Conservation (phyloP, 2,329 filamentous ascomycete genomes). For the Phyllosticta citriasiana region DNA sequence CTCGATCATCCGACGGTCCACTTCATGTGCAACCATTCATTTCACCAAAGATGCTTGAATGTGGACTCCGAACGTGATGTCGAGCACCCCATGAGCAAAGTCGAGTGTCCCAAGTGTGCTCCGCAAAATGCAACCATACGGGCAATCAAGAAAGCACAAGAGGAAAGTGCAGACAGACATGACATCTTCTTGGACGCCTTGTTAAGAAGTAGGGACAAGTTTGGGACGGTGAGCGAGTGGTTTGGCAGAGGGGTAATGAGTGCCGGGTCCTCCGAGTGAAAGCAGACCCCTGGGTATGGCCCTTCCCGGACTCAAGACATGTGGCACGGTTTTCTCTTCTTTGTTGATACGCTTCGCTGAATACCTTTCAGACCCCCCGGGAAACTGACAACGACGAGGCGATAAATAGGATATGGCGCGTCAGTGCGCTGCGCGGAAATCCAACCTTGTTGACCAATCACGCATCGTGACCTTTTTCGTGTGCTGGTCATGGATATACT, state of each 20-base stretch:
- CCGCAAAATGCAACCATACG: conserved; percentile 78
- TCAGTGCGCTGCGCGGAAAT: background rate
- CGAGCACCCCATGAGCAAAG: conserved; percentile 43
- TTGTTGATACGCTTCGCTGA: background rate
- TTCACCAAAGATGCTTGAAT: conserved; percentile 85
- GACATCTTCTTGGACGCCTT: conserved; percentile 81
- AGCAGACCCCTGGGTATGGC: background rate
- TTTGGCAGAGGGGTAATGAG: conserved; percentile 87
- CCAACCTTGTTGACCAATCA: background rate
- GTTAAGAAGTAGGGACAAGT: conserved; percentile 67
- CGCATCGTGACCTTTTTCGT: background rate
- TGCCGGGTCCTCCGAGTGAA: conserved; percentile 1
- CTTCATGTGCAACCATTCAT: conserved; percentile 94
- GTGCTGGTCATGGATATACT: too few relatives aligned
- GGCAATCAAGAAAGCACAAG: conserved; percentile 75
- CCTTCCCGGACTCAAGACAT: background rate
- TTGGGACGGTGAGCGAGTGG: conserved; percentile 88
- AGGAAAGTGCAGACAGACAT: conserved; percentile 76
- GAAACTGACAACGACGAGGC: background rate
- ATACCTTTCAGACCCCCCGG: background rate
- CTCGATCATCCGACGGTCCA: conserved; percentile 87
- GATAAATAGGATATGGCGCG: background rate
- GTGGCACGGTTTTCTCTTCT: background rate
- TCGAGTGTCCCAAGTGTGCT: conserved; percentile 80
- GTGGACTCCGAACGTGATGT: conserved; percentile 42